Base-by-base conservation (phyloP, 108 stramenopile genomes). In the Schizochytrium sp. region DNA sequence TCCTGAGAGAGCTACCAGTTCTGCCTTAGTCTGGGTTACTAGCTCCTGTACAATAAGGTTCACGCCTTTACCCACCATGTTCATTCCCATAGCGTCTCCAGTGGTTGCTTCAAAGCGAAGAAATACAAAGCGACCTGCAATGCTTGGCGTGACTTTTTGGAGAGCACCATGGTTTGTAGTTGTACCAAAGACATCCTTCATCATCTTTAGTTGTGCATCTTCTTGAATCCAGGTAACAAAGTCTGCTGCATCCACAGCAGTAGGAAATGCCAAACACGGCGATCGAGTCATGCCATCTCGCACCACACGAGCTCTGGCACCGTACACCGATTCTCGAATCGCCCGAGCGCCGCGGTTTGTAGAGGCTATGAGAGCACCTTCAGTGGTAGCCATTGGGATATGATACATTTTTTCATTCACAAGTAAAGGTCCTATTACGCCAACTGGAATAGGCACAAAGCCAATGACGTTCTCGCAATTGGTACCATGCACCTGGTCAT, bases 61-160 rank as follows among this genome's bases (percentile, higher is more conserved):
- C 44, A 92, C 92, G 72, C 98, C 98, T 94, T 99, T 99, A 50
- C 94, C 94, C 41, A 99, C 96, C 98, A 99, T 99, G 90, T 99
- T 99, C 98, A 99, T 99, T 45, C 98, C 98, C 98, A 99, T 99
- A 87, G 98, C 98, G 92, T 99, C 98, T 44, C 98, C 98, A 1
- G 97, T 92, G 90, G 97, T 96, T 92, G 97, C 98, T 46, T 94
- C 94, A 55, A 98, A 95, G 72, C 98, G 92, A 72, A 99, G 91
- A 90, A 97, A 99, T 19, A 97, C 96, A 92, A 98, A 97, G 61
- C 95, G 92, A 38, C 98, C 98, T 0, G 98, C 97, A 46, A 97
- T 95, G 4, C 97, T 97, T 19, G 97, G 94, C 46, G 87, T 76
- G 73, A 96, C 94, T 28, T 88, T 87, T 46, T 93, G 55, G 56